Evolutionary conservation across 2,329 filamentous ascomycete genomes (phyloP).

Genomic region (Colletotrichum sp.): DNA sequence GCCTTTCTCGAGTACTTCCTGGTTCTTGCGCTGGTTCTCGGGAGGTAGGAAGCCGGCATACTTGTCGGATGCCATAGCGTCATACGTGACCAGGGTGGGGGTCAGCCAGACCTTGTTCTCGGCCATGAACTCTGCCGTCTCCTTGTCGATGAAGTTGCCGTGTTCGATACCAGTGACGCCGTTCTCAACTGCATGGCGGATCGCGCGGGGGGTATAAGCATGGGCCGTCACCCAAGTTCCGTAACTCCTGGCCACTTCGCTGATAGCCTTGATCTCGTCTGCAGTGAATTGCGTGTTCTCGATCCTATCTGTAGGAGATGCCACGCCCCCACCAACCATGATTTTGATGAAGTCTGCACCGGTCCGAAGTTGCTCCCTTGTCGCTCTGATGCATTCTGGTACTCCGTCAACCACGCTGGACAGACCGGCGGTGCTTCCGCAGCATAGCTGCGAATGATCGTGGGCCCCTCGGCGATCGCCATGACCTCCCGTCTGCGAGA

Average conservation of each 20-base stretch:
- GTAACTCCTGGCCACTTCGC: constrained; percentile 50
- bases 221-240: constrained; percentile 63
- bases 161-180: constrained; percentile 59
- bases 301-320: constrained; percentile 58
- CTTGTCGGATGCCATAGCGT: constrained; percentile 49
- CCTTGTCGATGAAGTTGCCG: constrained; percentile 46
- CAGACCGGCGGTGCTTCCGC: constrained; percentile 44
- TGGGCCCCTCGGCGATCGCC: constrained; percentile 54
- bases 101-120: constrained; percentile 53
- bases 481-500: constrained; percentile 65
- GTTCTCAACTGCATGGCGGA: constrained; percentile 59
- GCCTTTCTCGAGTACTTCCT: constrained; percentile 51
- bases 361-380: constrained; percentile 58
- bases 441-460: constrained; percentile 42
- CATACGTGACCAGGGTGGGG: constrained; percentile 59
- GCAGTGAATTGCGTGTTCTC: constrained; percentile 61
- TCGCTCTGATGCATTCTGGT: constrained; percentile 55
- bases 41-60: constrained; percentile 48
- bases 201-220: constrained; percentile 59
- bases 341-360: constrained; percentile 69
- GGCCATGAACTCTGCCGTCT: constrained; percentile 55
- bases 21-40: constrained; percentile 53
- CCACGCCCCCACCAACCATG: constrained; percentile 63
- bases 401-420: constrained; percentile 59
- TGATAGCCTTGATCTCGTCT: constrained; percentile 60